Evolutionary conservation across 2,329 filamentous ascomycete species (phyloP), one percentile per base, ranked within the genome.

Genomic region (Cladosporium velox): DNA sequence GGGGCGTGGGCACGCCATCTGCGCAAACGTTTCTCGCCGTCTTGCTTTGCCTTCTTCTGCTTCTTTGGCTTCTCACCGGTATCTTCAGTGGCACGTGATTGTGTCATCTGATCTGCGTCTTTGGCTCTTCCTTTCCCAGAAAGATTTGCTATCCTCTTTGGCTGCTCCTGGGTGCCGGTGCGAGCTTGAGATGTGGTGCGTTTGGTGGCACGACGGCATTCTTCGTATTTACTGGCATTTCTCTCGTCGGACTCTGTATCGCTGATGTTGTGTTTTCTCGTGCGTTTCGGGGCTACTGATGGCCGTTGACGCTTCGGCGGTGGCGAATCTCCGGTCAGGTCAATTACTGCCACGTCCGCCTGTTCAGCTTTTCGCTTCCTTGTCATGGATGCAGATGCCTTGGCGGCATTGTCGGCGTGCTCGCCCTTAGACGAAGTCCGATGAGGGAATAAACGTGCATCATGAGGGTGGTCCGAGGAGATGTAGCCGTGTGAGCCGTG

Each of bases 21-120:
- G 49, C 58, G 69, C 12, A 73, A 67, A 6, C 73, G 70, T 59
- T 70, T 74, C 44, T 75, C 73, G 49, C 67, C 70, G 34, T 71
- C 66, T 1, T 49, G 24, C 63, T 69, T 71, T 6, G 66, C 28
- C 38, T 68, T 68, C 55, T 67, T 65, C n/a, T 24, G 24, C 24
- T 34, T 68, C 70, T 34, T 69, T 70, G 2, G 24, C 7, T 15
- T 30, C 12, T 52, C 49, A 3, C 18, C 49, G 10, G 6, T n/a
- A 15, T 52, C 49, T 28, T 52, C 49, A 12, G 12, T 12, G 14
- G 4, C 24, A 15, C 18, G 24, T 15, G 28, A 12, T 52, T 26
- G 49, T 15, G 35, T 4, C 35, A 18, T 18, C 4, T 47, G 8
- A 8, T 21, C 41, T 11, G 41, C 41, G n/a, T 47, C 10, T 47